phyloP scores from a whole-genome alignment of 352 stramenopile species.

The Globisporangium spinosum region DNA sequence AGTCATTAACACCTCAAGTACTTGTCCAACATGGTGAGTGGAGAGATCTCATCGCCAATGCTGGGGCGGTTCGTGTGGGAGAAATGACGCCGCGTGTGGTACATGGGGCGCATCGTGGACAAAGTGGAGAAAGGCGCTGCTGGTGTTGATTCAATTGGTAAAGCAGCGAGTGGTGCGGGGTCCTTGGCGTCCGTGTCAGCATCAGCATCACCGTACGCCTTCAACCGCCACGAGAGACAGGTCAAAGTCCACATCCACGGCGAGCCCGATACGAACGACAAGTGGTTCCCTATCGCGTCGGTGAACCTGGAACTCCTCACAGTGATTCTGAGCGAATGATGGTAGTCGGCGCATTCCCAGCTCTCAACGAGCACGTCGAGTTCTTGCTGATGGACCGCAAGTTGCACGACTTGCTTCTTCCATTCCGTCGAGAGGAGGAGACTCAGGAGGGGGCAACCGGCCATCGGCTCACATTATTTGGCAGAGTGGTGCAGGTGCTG shows the following conservation, averaged over 20 bases:
- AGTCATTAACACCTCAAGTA: too few species aligned
- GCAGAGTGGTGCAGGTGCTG: slow-evolving; percentile 37
- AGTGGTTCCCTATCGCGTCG: slow-evolving; percentile 30
- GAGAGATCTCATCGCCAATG: background rate
- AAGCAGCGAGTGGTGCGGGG: background rate
- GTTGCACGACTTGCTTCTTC: slow-evolving; percentile 16
- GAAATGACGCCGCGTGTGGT: slow-evolving; percentile 42
- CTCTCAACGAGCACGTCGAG: slow-evolving; percentile 32
- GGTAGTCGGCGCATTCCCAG: slow-evolving; percentile 38
- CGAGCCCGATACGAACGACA: slow-evolving; percentile 39
- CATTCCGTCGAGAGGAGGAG: background rate
- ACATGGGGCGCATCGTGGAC: slow-evolving; percentile 40
- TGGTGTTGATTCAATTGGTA: background rate
- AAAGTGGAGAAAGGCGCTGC: background rate
- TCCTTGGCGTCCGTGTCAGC: background rate
- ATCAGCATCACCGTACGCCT: background rate
- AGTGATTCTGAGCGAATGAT: slow-evolving; percentile 22
- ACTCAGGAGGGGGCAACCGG: too few species aligned
- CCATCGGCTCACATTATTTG: slow-evolving; percentile 22
- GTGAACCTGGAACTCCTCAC: slow-evolving; percentile 29
- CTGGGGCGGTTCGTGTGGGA: slow-evolving; percentile 33
- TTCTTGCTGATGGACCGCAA: slow-evolving; percentile 33
- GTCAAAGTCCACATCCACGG: slow-evolving; percentile 40
- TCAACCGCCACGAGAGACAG: background rate
- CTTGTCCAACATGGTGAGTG: background rate